Evolutionary conservation across 345 rosid species (phyloP).

Genomic region (Nasturtium officinale): DNA sequence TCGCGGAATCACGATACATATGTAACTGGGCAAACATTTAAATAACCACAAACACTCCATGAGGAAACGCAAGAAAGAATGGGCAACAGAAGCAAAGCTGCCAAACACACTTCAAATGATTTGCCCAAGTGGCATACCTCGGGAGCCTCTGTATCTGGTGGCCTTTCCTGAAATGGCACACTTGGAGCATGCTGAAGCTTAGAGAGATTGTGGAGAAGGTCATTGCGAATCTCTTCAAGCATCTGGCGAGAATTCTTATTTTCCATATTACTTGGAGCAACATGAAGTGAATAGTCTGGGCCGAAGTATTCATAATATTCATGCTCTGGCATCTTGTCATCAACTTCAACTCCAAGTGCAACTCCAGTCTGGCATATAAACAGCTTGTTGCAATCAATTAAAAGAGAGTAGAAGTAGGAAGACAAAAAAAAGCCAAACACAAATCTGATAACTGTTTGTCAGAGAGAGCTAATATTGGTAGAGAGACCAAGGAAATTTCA

Average conservation of each 20-base stretch:
- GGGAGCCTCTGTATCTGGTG: slow-evolving; percentile 76
- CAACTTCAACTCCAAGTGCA: slow-evolving; percentile 76
- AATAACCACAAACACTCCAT: slow-evolving; percentile 5
- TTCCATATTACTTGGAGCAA: slow-evolving; percentile 57
- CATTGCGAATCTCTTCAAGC: slow-evolving; percentile 77
- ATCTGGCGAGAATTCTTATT: slow-evolving; percentile 59
- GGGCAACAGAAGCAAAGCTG: neutral
- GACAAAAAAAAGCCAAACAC: neutral
- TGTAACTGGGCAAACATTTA: neutral
- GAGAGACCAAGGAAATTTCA: slow-evolving; percentile 10
- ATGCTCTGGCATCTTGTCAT: slow-evolving; percentile 80
- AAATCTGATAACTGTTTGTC: no score
- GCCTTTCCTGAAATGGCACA: slow-evolving; percentile 88
- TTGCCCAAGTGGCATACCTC: slow-evolving; percentile 53
- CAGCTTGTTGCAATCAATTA: slow-evolving; percentile 5
- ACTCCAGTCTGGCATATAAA: slow-evolving; percentile 59
- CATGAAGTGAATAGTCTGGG: slow-evolving; percentile 70
- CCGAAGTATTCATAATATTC: slow-evolving; percentile 83
- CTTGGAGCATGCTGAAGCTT: slow-evolving; percentile 98
- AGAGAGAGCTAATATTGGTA: neutral
- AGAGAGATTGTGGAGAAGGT: slow-evolving; percentile 87
- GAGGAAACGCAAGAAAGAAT: slow-evolving; percentile 24
- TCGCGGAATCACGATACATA: slow-evolving; percentile 17
- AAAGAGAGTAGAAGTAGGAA: neutral
- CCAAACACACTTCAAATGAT: slow-evolving; percentile 20